These are phyloP conservation scores for Phytophthora brassicae DNA, from an alignment of 352 stramenopile species.

Conservation along the genomic window DNA sequence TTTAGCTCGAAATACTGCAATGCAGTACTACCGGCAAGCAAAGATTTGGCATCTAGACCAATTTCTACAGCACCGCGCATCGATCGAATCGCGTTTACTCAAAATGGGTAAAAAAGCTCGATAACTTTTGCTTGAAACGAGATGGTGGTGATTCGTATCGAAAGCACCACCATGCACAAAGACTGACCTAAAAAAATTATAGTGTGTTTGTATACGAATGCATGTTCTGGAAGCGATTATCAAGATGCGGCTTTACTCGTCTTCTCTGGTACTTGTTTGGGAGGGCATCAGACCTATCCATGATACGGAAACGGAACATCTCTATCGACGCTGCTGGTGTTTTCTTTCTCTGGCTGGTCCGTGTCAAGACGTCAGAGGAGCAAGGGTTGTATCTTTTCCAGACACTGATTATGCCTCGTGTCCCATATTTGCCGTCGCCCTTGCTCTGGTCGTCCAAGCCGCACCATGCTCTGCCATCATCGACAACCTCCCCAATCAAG, in stretches of 20 bases:
- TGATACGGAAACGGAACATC: background rate
- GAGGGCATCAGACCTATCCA: too few relatives aligned
- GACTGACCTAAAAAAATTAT: background rate
- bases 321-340: too few relatives aligned
- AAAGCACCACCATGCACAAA: constrained; percentile 25
- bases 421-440: background rate
- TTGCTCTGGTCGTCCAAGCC: background rate
- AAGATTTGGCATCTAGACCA: constrained; percentile 7
- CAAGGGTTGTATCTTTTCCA: background rate
- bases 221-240: background rate
- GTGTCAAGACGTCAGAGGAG: background rate
- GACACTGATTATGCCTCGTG: background rate
- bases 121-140: constrained; percentile 24
- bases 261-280: background rate
- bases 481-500: background rate
- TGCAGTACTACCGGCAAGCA: constrained; percentile 15
- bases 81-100: constrained; percentile 6
- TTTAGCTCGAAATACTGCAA: background rate
- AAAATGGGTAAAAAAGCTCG: constrained; percentile 1
- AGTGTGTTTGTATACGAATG: background rate
- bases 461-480: background rate
- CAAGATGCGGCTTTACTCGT: background rate
- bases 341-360: background rate
- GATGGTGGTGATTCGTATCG: constrained; percentile 23
- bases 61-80: constrained; percentile 9